Evolutionary conservation across 768 basidiomycete genomes (phyloP).

Genomic region (Paxillus involutus): DNA sequence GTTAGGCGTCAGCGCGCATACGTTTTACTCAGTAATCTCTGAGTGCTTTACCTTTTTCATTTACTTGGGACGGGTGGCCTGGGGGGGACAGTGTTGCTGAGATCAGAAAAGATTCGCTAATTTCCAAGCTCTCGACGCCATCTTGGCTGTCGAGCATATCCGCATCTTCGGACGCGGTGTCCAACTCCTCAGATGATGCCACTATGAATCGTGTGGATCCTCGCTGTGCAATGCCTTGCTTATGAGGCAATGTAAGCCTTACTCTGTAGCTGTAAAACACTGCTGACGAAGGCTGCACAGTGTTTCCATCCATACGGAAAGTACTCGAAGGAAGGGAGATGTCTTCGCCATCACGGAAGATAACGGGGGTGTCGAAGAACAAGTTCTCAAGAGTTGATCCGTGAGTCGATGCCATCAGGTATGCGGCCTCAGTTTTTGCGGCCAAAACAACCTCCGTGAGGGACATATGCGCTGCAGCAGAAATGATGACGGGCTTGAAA

Average conservation of each 20-base stretch:
- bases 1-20: not conserved
- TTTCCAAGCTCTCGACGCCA: constrained; percentile 54
- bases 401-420: constrained; percentile 37
- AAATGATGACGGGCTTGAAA: constrained; percentile 18
- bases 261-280: constrained; percentile 43
- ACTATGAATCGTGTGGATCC: constrained; percentile 56
- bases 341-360: constrained; percentile 54
- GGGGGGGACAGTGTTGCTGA: constrained; percentile 40
- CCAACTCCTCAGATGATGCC: constrained; percentile 29
- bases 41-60: constrained; percentile 8
- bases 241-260: constrained; percentile 65
- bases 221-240: constrained; percentile 61
- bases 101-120: constrained; percentile 70
- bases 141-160: constrained; percentile 13
- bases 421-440: constrained; percentile 52
- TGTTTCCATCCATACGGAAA: constrained; percentile 17
- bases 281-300: constrained; percentile 5
- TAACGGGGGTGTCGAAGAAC: constrained; percentile 39
- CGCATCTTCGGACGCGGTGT: not conserved
- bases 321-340: constrained; percentile 28
- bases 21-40: not conserved
- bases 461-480: constrained; percentile 28
- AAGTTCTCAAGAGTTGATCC: constrained; percentile 40
- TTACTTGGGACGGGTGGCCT: constrained; percentile 7
- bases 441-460: constrained; percentile 53